Base-by-base conservation (phyloP, 2,329 filamentous ascomycete species). In the Ophiocordyceps camponoti-rufipedis region DNA sequence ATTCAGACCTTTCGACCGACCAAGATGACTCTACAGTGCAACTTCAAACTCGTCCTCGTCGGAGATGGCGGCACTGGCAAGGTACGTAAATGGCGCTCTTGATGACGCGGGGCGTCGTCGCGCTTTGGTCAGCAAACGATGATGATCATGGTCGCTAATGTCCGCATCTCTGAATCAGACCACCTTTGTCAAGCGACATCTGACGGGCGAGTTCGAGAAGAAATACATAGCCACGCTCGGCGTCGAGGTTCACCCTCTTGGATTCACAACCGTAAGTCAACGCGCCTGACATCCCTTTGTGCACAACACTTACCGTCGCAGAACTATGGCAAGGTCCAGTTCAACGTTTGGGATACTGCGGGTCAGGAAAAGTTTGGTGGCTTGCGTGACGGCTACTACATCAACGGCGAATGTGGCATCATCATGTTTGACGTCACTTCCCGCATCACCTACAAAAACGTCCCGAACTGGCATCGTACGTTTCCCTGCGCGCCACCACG, bases 391-490 rank as follows among this genome's bases (percentile, higher is more conserved):
- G 89, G 89, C 58, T 98, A 98, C 81, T 98, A 98, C 77, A 98
- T 98, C 78, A 95, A 95, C 74, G 89, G 89, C 62, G 89, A 96
- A 73, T 96, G 89, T 70, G 89, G 91, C 73, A 95, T 98, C 75
- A 96, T 98, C 81, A 98, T 98, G 89, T 98, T 98, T 69, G 89
- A 98, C 69, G 89, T 98, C 55, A 96, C 91, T 53, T 95, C 89
- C 57, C 85, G 91, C 64, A 96, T 98, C 68, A 98, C 91, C 67
- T 98, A 98, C 83, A 98, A 98, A 84, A 98, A 98, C 75, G 91
- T 98, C 53, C 91, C 91, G 72, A 96, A 96, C 84, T 98, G 91
- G 91, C 91, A 98, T 72, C 91, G 91, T 94, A 81, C 66, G 86
- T 80, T 49, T 39, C 35, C 5, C 42, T 39, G n/a, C 40, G 19